phyloP scores from a whole-genome alignment of 1,139 yeast genomes.

The Scheffersomyces illinoinensis region DNA sequence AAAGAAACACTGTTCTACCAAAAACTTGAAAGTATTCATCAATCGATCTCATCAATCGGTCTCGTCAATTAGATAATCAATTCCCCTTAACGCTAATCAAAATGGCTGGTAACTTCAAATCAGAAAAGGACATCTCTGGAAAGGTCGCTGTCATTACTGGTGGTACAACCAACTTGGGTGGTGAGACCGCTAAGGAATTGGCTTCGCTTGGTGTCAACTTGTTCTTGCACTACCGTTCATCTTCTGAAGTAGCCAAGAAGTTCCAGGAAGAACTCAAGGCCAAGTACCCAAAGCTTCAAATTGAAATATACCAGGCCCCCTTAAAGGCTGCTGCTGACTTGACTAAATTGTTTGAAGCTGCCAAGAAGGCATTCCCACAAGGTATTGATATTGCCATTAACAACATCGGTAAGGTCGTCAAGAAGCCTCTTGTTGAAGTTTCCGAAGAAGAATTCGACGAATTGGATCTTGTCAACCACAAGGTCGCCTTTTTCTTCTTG shows the following conservation, averaged over 20 bases:
- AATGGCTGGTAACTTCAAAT: neutral
- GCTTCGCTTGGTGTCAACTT: conserved; percentile 58
- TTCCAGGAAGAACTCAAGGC: conserved; percentile 38
- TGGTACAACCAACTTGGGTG: conserved; percentile 68
- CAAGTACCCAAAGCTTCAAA: conserved; percentile 35
- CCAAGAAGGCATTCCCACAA: conserved; percentile 42
- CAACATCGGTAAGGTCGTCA: conserved; percentile 66
- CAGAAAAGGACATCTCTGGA: conserved; percentile 22
- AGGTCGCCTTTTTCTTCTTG: conserved; percentile 61
- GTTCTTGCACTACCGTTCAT: conserved; percentile 57
- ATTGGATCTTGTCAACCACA: conserved; percentile 56
- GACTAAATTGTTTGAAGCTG: conserved; percentile 47
- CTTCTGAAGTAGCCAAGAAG: conserved; percentile 33
- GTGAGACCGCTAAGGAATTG: conserved; percentile 54
- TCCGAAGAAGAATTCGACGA: conserved; percentile 54
- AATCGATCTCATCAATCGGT: neutral
- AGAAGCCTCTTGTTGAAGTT: conserved; percentile 55
- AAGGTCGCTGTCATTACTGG: conserved; percentile 63
- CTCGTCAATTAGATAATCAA: neutral
- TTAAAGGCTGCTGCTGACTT: conserved; percentile 45
- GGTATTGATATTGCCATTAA: conserved; percentile 63
- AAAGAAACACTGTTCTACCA: neutral
- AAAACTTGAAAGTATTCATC: neutral
- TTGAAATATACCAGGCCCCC: conserved; percentile 46
- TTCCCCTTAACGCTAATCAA: neutral